These are phyloP conservation scores for Ascochyta clinopodiicola DNA, from an alignment of 2,329 filamentous ascomycete genomes.

Conservation along the genomic window DNA sequence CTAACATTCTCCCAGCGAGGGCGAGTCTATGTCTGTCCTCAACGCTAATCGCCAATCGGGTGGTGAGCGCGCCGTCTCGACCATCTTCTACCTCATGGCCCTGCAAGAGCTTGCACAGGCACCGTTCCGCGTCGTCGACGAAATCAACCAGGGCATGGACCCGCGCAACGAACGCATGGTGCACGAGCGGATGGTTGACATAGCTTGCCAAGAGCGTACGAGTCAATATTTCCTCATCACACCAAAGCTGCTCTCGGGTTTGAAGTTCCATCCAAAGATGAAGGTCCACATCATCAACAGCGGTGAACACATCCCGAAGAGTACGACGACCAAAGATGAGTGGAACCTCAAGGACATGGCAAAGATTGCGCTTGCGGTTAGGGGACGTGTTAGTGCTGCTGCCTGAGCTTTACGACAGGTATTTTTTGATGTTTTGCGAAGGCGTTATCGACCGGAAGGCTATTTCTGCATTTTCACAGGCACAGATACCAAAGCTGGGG, in stretches of 20 bases:
- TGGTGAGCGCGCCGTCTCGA: constrained; percentile 93
- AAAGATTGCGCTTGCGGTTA: constrained; percentile 41
- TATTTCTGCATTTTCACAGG: constrained; percentile 2
- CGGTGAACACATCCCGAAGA: constrained; percentile 68
- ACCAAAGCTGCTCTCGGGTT: constrained; percentile 85
- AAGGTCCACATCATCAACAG: constrained; percentile 91
- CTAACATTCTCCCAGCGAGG: constrained; percentile 48
- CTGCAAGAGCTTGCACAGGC: constrained; percentile 91
- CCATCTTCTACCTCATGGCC: constrained; percentile 99
- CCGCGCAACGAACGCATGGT: constrained; percentile 98
- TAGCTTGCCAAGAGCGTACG: constrained; percentile 81
- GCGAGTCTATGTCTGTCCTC: constrained; percentile 82
- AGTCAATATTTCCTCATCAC: constrained; percentile 95
- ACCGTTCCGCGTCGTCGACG: constrained; percentile 97
- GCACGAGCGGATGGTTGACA: constrained; percentile 96
- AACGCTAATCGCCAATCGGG: constrained; percentile 94
- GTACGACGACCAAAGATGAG: constrained; percentile 42
- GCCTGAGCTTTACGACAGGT: constrained; percentile 7
- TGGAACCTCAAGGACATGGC: constrained; percentile 54
- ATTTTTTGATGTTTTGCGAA: not conserved
- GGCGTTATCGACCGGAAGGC: constrained; percentile 1
- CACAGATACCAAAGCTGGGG: constrained; percentile 12
- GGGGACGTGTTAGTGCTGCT: constrained; percentile 26
- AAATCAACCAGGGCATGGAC: constrained; percentile 99
- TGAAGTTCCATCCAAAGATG: constrained; percentile 91